Percentiles rank a stretch among this genome's conserved stretches.
phyloP scores from a whole-genome alignment of 225 moss, liverwort and hornwort species.

The Climacium dendroides region DNA sequence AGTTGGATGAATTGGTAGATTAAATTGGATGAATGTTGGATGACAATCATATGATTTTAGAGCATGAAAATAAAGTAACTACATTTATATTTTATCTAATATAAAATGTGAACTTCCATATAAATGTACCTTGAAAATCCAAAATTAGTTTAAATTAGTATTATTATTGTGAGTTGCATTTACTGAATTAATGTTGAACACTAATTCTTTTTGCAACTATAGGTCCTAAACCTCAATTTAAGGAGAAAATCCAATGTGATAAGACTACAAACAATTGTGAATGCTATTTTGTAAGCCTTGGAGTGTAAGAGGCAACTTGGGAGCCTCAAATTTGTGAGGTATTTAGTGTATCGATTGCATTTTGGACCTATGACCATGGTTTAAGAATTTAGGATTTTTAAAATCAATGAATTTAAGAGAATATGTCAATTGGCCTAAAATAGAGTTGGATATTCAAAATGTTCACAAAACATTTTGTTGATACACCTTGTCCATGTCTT shows the following conservation, averaged over 20 bases:
- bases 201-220: background rate
- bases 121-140: fast-evolving
- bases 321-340: too few species aligned
- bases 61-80: background rate
- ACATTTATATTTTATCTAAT: background rate
- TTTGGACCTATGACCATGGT: too few species aligned
- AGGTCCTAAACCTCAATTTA: background rate
- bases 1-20: background rate
- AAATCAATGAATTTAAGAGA: too few species aligned
- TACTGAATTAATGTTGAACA: background rate
- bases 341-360: too few species aligned
- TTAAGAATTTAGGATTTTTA: too few species aligned
- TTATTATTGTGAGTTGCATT: background rate
- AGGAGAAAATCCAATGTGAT: background rate
- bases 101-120: background rate
- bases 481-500: too few species aligned
- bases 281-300: too few species aligned
- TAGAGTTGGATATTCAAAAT: too few species aligned
- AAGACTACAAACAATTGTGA: fast-evolving
- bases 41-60: background rate
- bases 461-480: too few species aligned
- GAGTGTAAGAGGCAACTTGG: too few species aligned
- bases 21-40: background rate
- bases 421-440: too few species aligned
- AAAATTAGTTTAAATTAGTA: background rate